Evolutionary conservation across 805 yeast genomes (phyloP).

Genomic region (Grigorovia jiainica): DNA sequence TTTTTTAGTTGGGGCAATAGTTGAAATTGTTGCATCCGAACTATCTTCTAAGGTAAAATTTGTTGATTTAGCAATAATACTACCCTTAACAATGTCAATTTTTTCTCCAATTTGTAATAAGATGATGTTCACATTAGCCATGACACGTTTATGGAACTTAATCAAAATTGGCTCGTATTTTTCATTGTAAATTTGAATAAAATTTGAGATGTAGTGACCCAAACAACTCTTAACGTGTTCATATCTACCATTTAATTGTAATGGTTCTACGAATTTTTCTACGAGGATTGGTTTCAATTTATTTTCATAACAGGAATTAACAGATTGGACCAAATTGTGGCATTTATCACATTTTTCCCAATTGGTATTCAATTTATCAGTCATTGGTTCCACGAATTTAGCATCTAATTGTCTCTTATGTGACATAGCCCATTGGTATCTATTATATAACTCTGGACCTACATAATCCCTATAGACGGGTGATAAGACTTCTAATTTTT

Average conservation of each 20-base stretch:
- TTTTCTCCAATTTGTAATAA: not conserved
- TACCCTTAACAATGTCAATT: not conserved
- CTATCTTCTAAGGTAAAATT: not conserved
- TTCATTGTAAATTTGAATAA: not conserved
- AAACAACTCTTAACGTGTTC: no score
- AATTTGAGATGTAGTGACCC: no score
- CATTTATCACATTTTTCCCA: not conserved
- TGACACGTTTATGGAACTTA: no score
- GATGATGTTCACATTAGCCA: not conserved
- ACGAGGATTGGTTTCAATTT: conserved; percentile 7
- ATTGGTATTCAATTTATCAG: not conserved
- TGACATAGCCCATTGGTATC: not conserved
- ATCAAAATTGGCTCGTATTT: no score
- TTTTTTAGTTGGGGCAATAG: no score
- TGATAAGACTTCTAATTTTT: not conserved
- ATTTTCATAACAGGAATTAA: conserved; percentile 8
- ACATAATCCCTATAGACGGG: not conserved
- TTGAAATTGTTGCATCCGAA: not conserved
- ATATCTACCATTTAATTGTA: not conserved
- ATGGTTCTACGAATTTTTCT: not conserved
- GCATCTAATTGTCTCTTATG: not conserved
- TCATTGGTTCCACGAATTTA: not conserved
- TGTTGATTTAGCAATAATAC: not conserved
- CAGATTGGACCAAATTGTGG: not conserved
- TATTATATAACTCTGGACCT: not conserved